Conservation (phyloP, 257 asterid genomes). For the Solanum neorickii region DNA sequence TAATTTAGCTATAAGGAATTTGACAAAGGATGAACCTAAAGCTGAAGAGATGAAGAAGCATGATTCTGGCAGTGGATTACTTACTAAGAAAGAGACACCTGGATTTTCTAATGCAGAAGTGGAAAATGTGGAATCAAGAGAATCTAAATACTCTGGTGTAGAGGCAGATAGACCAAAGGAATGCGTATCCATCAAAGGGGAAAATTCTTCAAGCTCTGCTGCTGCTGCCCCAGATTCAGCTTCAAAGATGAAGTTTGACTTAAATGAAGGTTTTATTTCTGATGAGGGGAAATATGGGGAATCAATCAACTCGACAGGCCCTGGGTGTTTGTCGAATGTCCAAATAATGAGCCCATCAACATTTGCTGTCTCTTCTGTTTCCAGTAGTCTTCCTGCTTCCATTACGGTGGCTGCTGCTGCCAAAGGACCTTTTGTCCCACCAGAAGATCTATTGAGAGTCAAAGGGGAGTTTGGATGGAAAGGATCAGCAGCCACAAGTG, state of each 20-base stretch:
- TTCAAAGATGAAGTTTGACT: constrained; percentile 28
- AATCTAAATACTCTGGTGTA: constrained; percentile 1
- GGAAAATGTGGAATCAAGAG: constrained; percentile 11
- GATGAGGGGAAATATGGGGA: constrained; percentile 31
- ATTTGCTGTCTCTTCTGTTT: constrained; percentile 15
- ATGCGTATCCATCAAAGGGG: background rate
- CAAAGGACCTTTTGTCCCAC: constrained; percentile 34
- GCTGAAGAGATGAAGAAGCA: background rate
- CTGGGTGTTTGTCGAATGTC: constrained; percentile 13
- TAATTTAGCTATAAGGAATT: background rate
- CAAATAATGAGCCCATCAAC: constrained; percentile 25
- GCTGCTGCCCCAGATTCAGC: constrained; percentile 10
- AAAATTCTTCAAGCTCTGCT: background rate
- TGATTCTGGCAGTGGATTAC: background rate
- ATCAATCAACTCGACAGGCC: constrained; percentile 1
- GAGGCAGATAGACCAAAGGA: constrained; percentile 5
- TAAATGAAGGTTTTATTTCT: constrained; percentile 32
- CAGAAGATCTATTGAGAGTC: constrained; percentile 34
- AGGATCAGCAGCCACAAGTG: constrained; percentile 56
- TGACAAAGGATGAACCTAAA: background rate
- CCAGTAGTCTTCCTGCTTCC: constrained; percentile 20
- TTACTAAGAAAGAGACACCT: constrained; percentile 2
- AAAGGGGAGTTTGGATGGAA: constrained; percentile 42
- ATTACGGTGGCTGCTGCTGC: constrained; percentile 36
- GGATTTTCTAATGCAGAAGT: constrained; percentile 6